phyloP scores from a whole-genome alignment of 2,329 filamentous ascomycete genomes.

The Hypoxylon sp. region DNA sequence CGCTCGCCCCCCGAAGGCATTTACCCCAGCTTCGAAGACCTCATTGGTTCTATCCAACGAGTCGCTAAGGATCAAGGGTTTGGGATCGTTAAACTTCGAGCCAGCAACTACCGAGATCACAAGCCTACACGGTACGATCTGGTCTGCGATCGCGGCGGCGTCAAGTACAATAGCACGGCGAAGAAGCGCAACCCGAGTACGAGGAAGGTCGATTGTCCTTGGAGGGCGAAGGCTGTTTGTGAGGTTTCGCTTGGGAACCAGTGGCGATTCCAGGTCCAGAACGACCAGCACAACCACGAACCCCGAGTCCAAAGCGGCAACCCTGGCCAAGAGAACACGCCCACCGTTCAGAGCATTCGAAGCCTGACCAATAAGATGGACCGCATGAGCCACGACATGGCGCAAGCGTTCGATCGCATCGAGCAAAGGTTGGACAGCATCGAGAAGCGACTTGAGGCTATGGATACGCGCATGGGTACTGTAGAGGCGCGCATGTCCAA shows the following conservation, averaged over 20 bases:
- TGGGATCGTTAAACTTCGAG: slow-evolving; percentile 72
- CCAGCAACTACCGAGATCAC: slow-evolving; percentile 73
- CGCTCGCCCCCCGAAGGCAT: slow-evolving; percentile 71
- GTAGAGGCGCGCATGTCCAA: slow-evolving; percentile 57
- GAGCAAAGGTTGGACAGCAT: slow-evolving; percentile 65
- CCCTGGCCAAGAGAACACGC: slow-evolving; percentile 69
- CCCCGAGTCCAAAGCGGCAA: slow-evolving; percentile 67
- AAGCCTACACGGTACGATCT: slow-evolving; percentile 74
- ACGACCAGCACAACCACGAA: slow-evolving; percentile 72
- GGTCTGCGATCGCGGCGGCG: slow-evolving; percentile 72
- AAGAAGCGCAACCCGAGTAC: slow-evolving; percentile 75
- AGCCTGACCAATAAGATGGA: slow-evolving; percentile 72
- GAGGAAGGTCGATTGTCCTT: slow-evolving; percentile 74
- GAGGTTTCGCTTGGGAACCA: slow-evolving; percentile 73
- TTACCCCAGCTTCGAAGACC: slow-evolving; percentile 70
- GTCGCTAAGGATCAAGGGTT: slow-evolving; percentile 73
- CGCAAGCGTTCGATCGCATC: slow-evolving; percentile 65
- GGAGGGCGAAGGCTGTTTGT: slow-evolving; percentile 73
- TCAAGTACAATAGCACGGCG: slow-evolving; percentile 74
- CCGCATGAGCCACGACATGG: slow-evolving; percentile 68
- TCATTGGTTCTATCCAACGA: slow-evolving; percentile 69
- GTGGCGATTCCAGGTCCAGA: slow-evolving; percentile 74
- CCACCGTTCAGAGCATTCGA: slow-evolving; percentile 69
- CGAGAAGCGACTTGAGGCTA: slow-evolving; percentile 67
- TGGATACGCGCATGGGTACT: slow-evolving; percentile 59